Conservation (phyloP, 192 early-diverging fungal species). For the Coemansia sp. region DNA sequence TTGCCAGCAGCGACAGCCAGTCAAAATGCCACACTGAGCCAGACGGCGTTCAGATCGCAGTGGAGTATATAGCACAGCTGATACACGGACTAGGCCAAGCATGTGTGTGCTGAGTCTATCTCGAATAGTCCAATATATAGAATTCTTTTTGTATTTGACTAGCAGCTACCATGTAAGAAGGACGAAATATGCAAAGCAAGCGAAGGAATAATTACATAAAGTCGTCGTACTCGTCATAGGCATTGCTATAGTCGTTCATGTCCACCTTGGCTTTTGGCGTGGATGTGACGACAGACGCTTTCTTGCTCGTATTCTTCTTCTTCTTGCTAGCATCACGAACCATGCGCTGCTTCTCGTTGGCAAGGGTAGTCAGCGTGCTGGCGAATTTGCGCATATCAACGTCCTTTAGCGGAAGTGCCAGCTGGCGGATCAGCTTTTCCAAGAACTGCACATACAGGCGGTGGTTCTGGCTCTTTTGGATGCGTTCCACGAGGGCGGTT, state of each 20-base stretch:
- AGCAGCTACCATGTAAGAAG: neutral
- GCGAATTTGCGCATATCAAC: slow-evolving; percentile 63
- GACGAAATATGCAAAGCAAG: neutral
- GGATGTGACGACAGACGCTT: slow-evolving; percentile 23
- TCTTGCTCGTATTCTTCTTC: slow-evolving; percentile 68
- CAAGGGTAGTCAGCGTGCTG: slow-evolving; percentile 62
- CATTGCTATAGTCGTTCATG: slow-evolving; percentile 58
- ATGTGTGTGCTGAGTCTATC: slow-evolving; percentile 3
- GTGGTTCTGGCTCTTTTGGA: slow-evolving; percentile 52
- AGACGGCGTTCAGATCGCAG: neutral
- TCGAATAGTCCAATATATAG: neutral
- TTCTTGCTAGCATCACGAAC: slow-evolving; percentile 61
- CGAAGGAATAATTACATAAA: slow-evolving; percentile 58
- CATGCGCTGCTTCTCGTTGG: slow-evolving; percentile 72
- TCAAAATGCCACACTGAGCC: neutral
- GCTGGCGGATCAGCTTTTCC: slow-evolving; percentile 65
- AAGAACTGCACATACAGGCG: slow-evolving; percentile 58
- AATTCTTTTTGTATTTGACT: neutral
- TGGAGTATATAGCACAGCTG: slow-evolving; percentile 10
- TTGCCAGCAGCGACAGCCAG: neutral
- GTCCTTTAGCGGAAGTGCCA: slow-evolving; percentile 60
- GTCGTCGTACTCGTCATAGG: slow-evolving; percentile 57
- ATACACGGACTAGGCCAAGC: slow-evolving; percentile 6
- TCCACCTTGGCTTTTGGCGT: slow-evolving; percentile 29
- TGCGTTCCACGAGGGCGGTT: slow-evolving; percentile 60